These are phyloP conservation scores for Aspergillus sp. DNA, from an alignment of 2,329 filamentous ascomycete species.

Conservation along the genomic window DNA sequence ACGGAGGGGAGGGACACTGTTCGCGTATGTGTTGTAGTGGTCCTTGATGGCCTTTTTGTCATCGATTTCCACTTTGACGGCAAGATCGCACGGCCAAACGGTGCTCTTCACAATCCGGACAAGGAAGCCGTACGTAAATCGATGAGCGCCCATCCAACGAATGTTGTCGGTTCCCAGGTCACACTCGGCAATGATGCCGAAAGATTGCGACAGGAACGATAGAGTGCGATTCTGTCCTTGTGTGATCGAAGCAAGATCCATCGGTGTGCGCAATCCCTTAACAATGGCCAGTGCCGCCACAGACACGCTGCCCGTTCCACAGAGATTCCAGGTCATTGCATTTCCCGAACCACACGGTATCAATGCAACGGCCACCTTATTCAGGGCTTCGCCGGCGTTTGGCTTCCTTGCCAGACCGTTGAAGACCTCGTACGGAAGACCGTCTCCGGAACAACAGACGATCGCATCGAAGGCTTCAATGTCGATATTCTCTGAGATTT, in stretches of 20 bases:
- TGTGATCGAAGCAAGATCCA: constrained; percentile 86
- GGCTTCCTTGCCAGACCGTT: constrained; percentile 79
- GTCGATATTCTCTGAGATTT: constrained; percentile 73
- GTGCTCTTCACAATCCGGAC: constrained; percentile 72
- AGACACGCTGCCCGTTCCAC: constrained; percentile 73
- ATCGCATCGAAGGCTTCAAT: constrained; percentile 80
- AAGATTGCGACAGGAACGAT: constrained; percentile 86
- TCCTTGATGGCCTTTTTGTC: constrained; percentile 72
- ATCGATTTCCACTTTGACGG: constrained; percentile 76
- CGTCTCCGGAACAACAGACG: constrained; percentile 88
- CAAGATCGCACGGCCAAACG: constrained; percentile 84
- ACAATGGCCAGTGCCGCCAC: constrained; percentile 79
- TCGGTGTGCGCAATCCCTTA: constrained; percentile 78
- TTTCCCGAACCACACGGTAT: constrained; percentile 94
- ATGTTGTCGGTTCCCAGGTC: constrained; percentile 89
- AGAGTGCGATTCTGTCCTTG: constrained; percentile 72
- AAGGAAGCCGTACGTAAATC: constrained; percentile 86
- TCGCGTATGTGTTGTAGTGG: constrained; percentile 61
- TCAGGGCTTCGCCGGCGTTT: constrained; percentile 73
- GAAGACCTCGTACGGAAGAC: constrained; percentile 88
- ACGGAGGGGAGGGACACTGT: constrained; percentile 28
- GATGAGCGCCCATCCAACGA: constrained; percentile 84
- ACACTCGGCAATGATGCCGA: constrained; percentile 85
- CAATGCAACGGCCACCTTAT: constrained; percentile 77
- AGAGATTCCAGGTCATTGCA: constrained; percentile 85